These are phyloP conservation scores for Colletotrichum tamarilloi DNA, from an alignment of 2,329 filamentous ascomycete species.

Conservation along the genomic window DNA sequence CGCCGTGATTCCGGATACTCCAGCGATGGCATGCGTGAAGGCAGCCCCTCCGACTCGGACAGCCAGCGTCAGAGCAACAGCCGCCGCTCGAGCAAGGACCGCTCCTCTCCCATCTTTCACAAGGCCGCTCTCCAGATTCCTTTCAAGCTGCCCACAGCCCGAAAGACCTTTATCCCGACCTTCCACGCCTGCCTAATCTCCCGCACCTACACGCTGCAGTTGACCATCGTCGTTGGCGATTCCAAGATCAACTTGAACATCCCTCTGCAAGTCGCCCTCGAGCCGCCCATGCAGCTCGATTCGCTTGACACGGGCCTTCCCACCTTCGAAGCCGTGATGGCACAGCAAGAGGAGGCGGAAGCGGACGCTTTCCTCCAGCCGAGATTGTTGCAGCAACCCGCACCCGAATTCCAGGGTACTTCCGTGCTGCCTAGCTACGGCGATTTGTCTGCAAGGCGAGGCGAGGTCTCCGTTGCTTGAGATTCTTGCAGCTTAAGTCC, in stretches of 20 bases:
- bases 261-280: conserved; percentile 64
- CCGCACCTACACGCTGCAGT: conserved; percentile 64
- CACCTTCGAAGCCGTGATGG: conserved; percentile 61
- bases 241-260: conserved; percentile 57
- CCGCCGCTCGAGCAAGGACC: conserved; percentile 24
- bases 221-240: conserved; percentile 55
- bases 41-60: conserved; percentile 49
- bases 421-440: conserved; percentile 53
- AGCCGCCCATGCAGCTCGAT: conserved; percentile 42
- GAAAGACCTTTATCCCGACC: conserved; percentile 64
- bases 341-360: conserved; percentile 53
- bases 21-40: conserved; percentile 51
- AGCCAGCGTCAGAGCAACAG: conserved; percentile 37
- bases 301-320: conserved; percentile 51
- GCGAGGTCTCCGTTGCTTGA: conserved; percentile 14
- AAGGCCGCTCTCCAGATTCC: conserved; percentile 58
- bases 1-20: conserved; percentile 67
- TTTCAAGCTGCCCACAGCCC: conserved; percentile 57
- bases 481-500: too few relatives aligned
- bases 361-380: conserved; percentile 56
- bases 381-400: conserved; percentile 50
- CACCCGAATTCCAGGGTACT: conserved; percentile 44
- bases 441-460: conserved; percentile 37
- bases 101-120: conserved; percentile 50
- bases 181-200: conserved; percentile 69